Conservation (phyloP, 2,329 filamentous ascomycete genomes). For the Trichoderma afroharzianum region DNA sequence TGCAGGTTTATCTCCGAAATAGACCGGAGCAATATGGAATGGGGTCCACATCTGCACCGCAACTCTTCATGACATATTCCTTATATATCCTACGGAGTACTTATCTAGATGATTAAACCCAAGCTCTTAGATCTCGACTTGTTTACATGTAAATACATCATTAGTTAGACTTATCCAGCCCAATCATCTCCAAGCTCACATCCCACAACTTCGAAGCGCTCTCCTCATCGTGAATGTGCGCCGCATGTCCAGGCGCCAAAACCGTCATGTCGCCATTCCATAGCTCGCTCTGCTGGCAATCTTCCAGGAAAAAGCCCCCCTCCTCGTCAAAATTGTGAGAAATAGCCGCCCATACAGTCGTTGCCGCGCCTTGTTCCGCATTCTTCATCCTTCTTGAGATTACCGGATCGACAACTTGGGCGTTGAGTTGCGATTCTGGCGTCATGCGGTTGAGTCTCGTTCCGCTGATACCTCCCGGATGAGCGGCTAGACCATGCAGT, state of each 20-base stretch:
- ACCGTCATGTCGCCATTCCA: background rate
- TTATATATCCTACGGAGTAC: no score
- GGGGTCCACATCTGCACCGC: background rate
- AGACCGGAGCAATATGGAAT: background rate
- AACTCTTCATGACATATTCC: background rate
- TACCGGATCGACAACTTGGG: background rate
- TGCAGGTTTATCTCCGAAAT: background rate
- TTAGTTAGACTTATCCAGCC: background rate
- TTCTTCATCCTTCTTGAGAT: constrained; percentile 5
- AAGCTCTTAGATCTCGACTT: background rate
- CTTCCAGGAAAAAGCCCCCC: background rate
- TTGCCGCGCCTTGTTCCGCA: background rate
- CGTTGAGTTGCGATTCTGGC: background rate
- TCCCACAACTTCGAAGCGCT: background rate
- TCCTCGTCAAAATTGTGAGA: background rate
- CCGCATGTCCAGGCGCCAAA: background rate
- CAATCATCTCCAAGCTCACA: background rate
- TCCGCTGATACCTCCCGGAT: constrained; percentile 3
- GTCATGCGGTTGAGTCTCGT: constrained; percentile 10
- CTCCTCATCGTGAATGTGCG: background rate
- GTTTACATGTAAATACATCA: background rate
- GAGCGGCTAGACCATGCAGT: constrained; percentile 30
- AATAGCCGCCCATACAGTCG: background rate
- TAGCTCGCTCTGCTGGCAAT: constrained; percentile 7
- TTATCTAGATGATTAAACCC: fast-evolving